Percentiles rank a stretch among this genome's conserved stretches.
Evolutionary conservation across 2,329 filamentous ascomycete genomes (phyloP).

Genomic region (Hyphodiscus sp.): DNA sequence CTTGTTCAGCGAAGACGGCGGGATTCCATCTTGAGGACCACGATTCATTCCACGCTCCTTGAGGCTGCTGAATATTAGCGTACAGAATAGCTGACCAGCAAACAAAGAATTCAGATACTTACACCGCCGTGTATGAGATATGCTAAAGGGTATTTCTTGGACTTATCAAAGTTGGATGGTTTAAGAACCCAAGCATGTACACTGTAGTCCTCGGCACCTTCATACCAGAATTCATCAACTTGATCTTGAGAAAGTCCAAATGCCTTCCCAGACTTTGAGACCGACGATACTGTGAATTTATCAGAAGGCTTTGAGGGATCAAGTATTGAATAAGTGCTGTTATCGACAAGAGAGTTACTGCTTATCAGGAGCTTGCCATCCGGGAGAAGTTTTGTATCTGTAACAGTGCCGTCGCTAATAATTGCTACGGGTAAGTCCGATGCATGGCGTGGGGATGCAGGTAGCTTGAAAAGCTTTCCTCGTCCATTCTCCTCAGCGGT

Average conservation of each 20-base stretch:
- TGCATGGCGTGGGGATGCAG: conserved; percentile 45
- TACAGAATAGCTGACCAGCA: background rate
- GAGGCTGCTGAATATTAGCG: conserved; percentile 17
- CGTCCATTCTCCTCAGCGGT: conserved; percentile 65
- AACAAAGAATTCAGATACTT: background rate
- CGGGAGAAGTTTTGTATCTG: conserved; percentile 45
- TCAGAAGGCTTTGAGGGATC: conserved; percentile 34
- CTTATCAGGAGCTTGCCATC: conserved; percentile 54
- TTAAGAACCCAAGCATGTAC: conserved; percentile 61
- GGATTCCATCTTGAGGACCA: conserved; percentile 75
- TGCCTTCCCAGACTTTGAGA: conserved; percentile 56
- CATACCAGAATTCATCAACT: conserved; percentile 62
- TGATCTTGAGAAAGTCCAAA: conserved; percentile 61
- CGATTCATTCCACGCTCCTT: conserved; percentile 29
- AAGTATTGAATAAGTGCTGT: conserved; percentile 56
- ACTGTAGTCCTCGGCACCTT: conserved; percentile 54
- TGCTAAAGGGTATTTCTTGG: conserved; percentile 70
- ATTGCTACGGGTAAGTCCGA: conserved; percentile 43
- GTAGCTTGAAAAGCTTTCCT: conserved; percentile 54
- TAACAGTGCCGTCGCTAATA: conserved; percentile 47
- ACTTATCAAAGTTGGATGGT: conserved; percentile 58
- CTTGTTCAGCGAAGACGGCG: conserved; percentile 79
- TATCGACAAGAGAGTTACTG: conserved; percentile 65
- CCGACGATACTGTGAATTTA: conserved; percentile 50
- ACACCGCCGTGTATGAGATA: conserved; percentile 74